Conservation (phyloP, 306 rosid genomes). For the Herpetospermum pedunculosum region DNA sequence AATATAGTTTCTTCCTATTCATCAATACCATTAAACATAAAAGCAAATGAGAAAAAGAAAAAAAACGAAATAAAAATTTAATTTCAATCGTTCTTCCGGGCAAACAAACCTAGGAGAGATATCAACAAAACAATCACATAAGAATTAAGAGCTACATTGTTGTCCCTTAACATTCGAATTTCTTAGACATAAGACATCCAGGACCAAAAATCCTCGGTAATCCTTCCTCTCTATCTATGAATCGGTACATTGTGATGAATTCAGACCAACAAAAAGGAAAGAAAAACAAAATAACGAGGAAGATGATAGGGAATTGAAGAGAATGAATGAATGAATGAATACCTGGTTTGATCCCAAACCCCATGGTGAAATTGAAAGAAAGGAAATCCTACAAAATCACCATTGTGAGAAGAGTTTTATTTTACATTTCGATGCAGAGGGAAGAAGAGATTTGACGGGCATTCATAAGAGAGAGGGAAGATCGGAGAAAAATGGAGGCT, state of each 20-base stretch:
- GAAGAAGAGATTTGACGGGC: background rate
- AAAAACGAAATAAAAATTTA: background rate
- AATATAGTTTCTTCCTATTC: background rate
- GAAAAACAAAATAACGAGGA: background rate
- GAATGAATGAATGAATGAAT: background rate
- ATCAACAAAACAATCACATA: background rate
- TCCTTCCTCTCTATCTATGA: no score
- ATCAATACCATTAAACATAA: background rate
- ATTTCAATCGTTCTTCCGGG: background rate
- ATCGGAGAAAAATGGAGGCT: background rate
- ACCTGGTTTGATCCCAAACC: conserved; percentile 2
- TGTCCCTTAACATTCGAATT: background rate
- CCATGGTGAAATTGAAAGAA: background rate
- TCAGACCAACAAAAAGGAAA: background rate
- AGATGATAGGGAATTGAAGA: background rate
- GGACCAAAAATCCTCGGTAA: no score
- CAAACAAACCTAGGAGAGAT: background rate
- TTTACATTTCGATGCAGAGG: background rate
- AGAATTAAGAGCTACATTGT: background rate
- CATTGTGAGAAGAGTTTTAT: background rate
- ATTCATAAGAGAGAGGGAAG: background rate
- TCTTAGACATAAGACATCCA: background rate
- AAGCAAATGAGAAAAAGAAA: background rate
- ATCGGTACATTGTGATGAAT: background rate
- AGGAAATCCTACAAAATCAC: background rate